Evolutionary conservation across 495 filamentous ascomycete genomes (phyloP).

Genomic region (Hypoxylon crocopeplum): DNA sequence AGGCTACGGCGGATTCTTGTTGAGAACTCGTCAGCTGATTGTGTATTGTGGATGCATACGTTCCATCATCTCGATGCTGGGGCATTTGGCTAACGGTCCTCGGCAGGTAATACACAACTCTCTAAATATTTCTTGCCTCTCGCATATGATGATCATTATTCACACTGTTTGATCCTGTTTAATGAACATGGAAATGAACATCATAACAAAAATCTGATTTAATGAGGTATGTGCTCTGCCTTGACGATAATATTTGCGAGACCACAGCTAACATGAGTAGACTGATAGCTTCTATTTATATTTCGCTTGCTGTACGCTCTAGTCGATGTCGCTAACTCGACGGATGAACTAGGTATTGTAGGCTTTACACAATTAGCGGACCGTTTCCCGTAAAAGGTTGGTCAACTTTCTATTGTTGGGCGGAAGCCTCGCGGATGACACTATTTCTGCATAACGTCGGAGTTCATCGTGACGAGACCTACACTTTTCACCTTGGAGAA

Average conservation of each 20-base stretch:
- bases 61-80: conserved; percentile 9
- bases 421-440: conserved; percentile 71
- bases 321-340: conserved; percentile 28
- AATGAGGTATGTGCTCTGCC: conserved; percentile 84
- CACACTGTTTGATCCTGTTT: conserved; percentile 95
- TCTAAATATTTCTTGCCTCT: conserved; percentile 29
- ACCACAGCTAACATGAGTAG: conserved; percentile 51
- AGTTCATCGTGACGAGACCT: conserved; percentile 72
- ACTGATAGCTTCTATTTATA: conserved; percentile 38
- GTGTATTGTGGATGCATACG: conserved; percentile 39
- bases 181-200: conserved; percentile 76
- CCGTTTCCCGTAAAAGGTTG: conserved; percentile 26
- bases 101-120: conserved; percentile 51
- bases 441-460: conserved; percentile 83
- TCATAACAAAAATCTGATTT: conserved; percentile 94
- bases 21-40: conserved; percentile 98
- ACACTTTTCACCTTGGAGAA: conserved; percentile 90
- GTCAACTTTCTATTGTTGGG: conserved; percentile 6
- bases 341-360: conserved; percentile 43
- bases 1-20: conserved; percentile 78
- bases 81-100: conserved; percentile 40
- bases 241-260: neutral
- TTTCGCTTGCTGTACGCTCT: neutral
- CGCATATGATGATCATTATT: conserved; percentile 69
- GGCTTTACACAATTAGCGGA: neutral